Percentiles rank a stretch among this genome's conserved stretches.
Conservation (phyloP, 768 basidiomycete species). For the Tricholoma saponaceum region DNA sequence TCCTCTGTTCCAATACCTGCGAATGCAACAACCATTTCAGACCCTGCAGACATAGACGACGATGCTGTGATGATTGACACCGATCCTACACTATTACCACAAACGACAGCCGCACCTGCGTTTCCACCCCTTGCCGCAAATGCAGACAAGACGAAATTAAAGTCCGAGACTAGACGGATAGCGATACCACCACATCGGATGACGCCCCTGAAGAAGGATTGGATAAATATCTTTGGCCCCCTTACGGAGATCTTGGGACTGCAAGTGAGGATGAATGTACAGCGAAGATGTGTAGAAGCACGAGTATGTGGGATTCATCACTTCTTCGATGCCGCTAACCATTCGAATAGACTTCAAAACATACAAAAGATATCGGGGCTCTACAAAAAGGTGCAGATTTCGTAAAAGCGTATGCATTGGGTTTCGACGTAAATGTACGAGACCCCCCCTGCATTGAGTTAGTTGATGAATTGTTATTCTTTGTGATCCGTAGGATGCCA, state of each 20-base stretch:
- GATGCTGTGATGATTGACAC: slow-evolving; percentile 62
- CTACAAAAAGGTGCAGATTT: slow-evolving; percentile 98
- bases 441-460: not conserved
- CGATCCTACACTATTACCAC: slow-evolving; percentile 37
- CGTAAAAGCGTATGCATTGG: slow-evolving; percentile 89
- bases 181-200: slow-evolving; percentile 95
- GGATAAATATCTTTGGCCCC: slow-evolving; percentile 57
- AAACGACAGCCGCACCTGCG: slow-evolving; percentile 49
- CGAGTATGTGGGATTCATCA: slow-evolving; percentile 55
- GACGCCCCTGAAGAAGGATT: slow-evolving; percentile 81
- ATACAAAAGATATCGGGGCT: slow-evolving; percentile 89
- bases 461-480: not conserved
- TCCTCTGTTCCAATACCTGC: slow-evolving; percentile 10
- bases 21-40: slow-evolving; percentile 5
- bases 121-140: slow-evolving; percentile 69
- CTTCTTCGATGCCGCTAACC: not conserved
- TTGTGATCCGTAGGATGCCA: slow-evolving; percentile 66
- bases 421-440: slow-evolving; percentile 89
- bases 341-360: slow-evolving; percentile 76
- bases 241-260: slow-evolving; percentile 91
- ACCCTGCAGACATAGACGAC: slow-evolving; percentile 41
- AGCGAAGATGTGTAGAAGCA: slow-evolving; percentile 84
- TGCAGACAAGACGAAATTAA: slow-evolving; percentile 52
- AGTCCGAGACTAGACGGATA: slow-evolving; percentile 85
- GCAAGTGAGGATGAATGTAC: slow-evolving; percentile 97